These are phyloP conservation scores for Meyerozyma elateridarum DNA, from an alignment of 1,139 yeast species.

Conservation along the genomic window DNA sequence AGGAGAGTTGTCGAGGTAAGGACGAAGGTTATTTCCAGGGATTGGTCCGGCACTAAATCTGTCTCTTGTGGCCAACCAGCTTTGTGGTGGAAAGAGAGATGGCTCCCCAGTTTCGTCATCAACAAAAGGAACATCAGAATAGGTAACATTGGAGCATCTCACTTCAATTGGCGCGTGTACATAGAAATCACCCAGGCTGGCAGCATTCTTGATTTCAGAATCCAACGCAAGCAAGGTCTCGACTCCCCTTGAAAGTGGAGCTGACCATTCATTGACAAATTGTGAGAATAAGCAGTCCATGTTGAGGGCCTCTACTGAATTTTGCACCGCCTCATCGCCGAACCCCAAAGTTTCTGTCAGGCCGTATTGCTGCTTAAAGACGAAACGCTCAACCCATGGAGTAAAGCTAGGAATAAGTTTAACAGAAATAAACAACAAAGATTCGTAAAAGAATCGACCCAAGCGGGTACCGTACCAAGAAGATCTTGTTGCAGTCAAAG, in stretches of 20 bases:
- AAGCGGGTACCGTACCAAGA: conserved; percentile 83
- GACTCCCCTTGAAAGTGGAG: conserved; percentile 76
- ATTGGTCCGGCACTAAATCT: conserved; percentile 61
- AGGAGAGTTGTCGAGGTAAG: conserved; percentile 79
- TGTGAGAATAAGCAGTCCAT: conserved; percentile 96
- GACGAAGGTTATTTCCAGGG: conserved; percentile 78
- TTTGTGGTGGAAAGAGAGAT: conserved; percentile 37
- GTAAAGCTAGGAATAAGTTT: conserved; percentile 69
- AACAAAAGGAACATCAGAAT: conserved; percentile 36
- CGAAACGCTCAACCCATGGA: conserved; percentile 79
- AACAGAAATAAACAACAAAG: conserved; percentile 74
- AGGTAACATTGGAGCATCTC: conserved; percentile 84
- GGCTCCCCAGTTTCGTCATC: conserved; percentile 42
- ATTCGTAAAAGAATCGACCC: conserved; percentile 77
- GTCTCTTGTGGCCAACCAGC: conserved; percentile 35
- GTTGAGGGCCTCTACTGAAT: conserved; percentile 81
- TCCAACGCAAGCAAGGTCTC: conserved; percentile 64
- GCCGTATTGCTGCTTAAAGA: conserved; percentile 82
- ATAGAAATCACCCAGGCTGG: conserved; percentile 54
- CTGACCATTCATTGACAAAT: conserved; percentile 95
- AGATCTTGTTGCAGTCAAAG: conserved; percentile 59
- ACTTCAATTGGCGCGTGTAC: conserved; percentile 97
- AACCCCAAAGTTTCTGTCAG: conserved; percentile 60
- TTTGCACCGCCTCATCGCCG: conserved; percentile 69
- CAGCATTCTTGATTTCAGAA: conserved; percentile 58